phyloP scores from a whole-genome alignment of 768 basidiomycete species.

The Daedaleopsis sinensis region DNA sequence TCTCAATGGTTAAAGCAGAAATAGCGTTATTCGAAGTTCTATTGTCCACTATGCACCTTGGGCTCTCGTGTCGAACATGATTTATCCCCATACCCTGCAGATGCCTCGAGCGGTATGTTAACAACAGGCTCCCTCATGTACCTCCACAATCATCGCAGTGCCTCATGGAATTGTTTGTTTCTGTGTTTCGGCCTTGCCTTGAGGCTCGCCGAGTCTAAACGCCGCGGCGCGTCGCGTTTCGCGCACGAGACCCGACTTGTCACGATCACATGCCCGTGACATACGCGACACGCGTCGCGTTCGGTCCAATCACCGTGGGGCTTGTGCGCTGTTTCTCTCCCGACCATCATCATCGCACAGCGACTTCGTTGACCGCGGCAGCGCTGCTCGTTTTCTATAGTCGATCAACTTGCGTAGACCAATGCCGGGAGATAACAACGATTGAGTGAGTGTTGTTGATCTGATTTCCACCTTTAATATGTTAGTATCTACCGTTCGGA shows the following conservation, averaged over 20 bases:
- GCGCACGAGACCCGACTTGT: background rate
- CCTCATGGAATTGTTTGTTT: background rate
- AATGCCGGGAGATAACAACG: background rate
- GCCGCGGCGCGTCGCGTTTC: background rate
- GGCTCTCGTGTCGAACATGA: too few species aligned
- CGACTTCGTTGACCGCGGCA: too few species aligned
- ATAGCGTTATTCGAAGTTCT: too few species aligned
- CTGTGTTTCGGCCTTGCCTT: background rate
- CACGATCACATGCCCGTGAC: background rate
- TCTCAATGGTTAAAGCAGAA: too few species aligned
- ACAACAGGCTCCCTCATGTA: too few species aligned
- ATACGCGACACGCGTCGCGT: background rate
- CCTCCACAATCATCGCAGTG: too few species aligned
- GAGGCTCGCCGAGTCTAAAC: too few species aligned
- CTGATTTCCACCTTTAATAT: background rate
- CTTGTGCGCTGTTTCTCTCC: background rate
- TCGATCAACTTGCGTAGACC: background rate
- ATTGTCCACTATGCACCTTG: too few species aligned
- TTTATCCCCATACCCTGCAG: too few species aligned
- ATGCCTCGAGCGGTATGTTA: too few species aligned
- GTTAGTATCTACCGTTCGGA: background rate
- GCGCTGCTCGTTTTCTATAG: background rate
- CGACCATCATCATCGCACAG: background rate
- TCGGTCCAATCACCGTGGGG: too few species aligned
- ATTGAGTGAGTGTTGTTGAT: too few species aligned